Evolutionary conservation across 106 monocot species (phyloP).

Genomic region (Vanilla planifolia): DNA sequence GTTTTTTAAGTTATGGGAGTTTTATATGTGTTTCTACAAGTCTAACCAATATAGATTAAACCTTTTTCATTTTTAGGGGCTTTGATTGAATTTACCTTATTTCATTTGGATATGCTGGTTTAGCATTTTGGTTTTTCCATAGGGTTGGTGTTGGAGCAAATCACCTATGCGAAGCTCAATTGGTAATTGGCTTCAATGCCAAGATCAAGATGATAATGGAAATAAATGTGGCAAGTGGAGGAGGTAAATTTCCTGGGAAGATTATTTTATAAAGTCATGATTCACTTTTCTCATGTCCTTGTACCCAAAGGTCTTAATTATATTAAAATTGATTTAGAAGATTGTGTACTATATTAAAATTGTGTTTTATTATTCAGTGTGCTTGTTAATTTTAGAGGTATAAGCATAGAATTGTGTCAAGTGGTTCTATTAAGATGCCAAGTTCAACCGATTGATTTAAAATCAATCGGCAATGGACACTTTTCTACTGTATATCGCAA

Average conservation of each 20-base stretch:
- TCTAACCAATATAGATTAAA: too few species aligned
- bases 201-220: constrained; percentile 6
- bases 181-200: constrained; percentile 10
- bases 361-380: too few species aligned
- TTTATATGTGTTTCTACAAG: neutral
- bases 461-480: too few species aligned
- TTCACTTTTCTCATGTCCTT: neutral
- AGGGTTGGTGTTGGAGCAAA: constrained; percentile 11
- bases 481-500: too few species aligned
- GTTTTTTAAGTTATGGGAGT: neutral
- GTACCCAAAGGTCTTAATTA: neutral
- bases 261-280: neutral
- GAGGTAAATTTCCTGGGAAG: neutral
- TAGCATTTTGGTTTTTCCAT: neutral
- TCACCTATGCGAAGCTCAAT: neutral
- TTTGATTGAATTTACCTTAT: neutral
- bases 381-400: too few species aligned
- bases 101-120: neutral
- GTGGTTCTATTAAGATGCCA: too few species aligned
- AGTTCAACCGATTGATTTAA: too few species aligned
- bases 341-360: too few species aligned
- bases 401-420: too few species aligned
- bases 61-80: neutral
- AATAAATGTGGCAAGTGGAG: constrained; percentile 12
- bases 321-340: too few species aligned